Evolutionary conservation across 2,329 filamentous ascomycete species (phyloP).

Genomic region (Pseudogymnoascus sp.): DNA sequence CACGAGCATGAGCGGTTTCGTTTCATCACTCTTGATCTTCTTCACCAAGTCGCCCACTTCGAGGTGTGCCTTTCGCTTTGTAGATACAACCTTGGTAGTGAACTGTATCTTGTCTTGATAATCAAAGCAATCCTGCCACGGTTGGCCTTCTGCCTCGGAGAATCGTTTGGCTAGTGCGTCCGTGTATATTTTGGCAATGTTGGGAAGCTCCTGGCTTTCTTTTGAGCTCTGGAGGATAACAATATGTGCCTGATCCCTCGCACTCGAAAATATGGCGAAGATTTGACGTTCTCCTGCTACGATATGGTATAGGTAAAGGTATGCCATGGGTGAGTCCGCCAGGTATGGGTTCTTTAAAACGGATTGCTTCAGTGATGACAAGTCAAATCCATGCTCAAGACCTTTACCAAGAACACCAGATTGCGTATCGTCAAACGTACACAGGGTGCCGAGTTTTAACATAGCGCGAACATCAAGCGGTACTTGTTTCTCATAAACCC

Average conservation of each 20-base stretch:
- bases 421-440: conserved; percentile 87
- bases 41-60: conserved; percentile 84
- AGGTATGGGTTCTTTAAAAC: conserved; percentile 68
- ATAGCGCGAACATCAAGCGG: conserved; percentile 81
- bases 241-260: conserved; percentile 70
- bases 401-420: conserved; percentile 86
- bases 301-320: conserved; percentile 90
- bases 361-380: conserved; percentile 63
- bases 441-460: conserved; percentile 80
- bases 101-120: conserved; percentile 85
- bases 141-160: conserved; percentile 58
- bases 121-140: conserved; percentile 71
- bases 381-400: conserved; percentile 86
- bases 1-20: conserved; percentile 71
- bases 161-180: conserved; percentile 62
- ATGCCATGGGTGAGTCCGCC: conserved; percentile 63
- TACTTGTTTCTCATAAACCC: conserved; percentile 91
- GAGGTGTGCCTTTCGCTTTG: conserved; percentile 77
- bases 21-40: conserved; percentile 81
- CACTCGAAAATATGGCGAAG: conserved; percentile 86
- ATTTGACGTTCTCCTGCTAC: conserved; percentile 84
- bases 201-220: conserved; percentile 78
- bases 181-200: conserved; percentile 78
- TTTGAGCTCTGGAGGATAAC: conserved; percentile 77
- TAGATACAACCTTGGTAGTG: conserved; percentile 80